phyloP scores from a whole-genome alignment of 83 land plant genomes.

The Picea mariana region DNA sequence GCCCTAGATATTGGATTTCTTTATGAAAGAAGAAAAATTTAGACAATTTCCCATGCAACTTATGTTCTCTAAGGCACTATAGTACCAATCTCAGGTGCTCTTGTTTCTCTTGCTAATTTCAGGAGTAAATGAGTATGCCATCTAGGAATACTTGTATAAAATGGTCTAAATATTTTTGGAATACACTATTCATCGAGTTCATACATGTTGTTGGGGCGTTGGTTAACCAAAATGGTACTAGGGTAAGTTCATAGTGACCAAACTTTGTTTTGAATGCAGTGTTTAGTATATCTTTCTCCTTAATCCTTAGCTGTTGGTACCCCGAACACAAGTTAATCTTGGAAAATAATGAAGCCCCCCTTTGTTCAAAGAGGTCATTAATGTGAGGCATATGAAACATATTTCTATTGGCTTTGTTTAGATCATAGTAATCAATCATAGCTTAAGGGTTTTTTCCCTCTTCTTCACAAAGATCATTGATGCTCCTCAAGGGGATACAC shows the following conservation, averaged over 20 bases:
- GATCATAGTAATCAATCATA: not conserved
- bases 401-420: not conserved
- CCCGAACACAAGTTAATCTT: not conserved
- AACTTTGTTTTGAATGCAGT: not conserved
- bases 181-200: not conserved
- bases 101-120: not conserved
- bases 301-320: conserved; percentile 7
- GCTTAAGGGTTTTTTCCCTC: not conserved
- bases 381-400: not conserved
- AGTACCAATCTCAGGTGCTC: not conserved
- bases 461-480: not conserved
- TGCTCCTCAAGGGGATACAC: conserved; percentile 4
- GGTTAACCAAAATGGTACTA: not conserved
- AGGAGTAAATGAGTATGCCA: not conserved
- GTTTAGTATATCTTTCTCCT: not conserved
- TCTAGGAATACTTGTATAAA: conserved; percentile 14
- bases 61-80: not conserved
- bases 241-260: not conserved
- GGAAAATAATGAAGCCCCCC: not conserved
- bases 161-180: not conserved
- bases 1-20: not conserved
- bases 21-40: not conserved
- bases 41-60: not conserved
- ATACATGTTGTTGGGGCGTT: not conserved
- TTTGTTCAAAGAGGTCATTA: conserved; percentile 11